phyloP scores from a whole-genome alignment of 176 grass and related monocot genomes.

The Zea luxurians region DNA sequence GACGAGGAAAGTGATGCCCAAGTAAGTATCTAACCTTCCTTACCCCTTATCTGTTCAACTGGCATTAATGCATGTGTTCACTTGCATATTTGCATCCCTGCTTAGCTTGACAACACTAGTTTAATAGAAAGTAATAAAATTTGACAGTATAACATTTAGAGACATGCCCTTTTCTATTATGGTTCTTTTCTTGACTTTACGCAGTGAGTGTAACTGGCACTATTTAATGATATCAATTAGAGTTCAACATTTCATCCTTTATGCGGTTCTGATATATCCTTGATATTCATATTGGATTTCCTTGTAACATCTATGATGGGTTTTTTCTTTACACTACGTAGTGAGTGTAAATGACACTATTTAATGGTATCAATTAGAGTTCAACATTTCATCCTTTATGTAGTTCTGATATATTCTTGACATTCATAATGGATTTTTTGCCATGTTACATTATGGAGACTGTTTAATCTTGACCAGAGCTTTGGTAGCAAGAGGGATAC shows the following conservation, averaged over 20 bases:
- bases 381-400: constrained; percentile 16
- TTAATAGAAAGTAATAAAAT: neutral
- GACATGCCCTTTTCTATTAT: neutral
- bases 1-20: constrained; percentile 63
- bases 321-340: constrained; percentile 8
- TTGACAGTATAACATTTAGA: constrained; percentile 16
- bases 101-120: neutral
- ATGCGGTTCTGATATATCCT: constrained; percentile 22
- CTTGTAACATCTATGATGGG: neutral
- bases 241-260: constrained; percentile 20
- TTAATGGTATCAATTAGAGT: constrained; percentile 22
- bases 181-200: constrained; percentile 13
- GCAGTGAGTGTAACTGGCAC: neutral
- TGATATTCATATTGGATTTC: constrained; percentile 13
- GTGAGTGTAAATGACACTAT: neutral
- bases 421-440: constrained; percentile 13
- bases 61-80: constrained; percentile 10
- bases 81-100: neutral
- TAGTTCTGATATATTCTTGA: constrained; percentile 8
- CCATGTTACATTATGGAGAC: neutral
- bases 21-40: constrained; percentile 47
- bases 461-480: constrained; percentile 57
- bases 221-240: constrained; percentile 20
- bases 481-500: constrained; percentile 64
- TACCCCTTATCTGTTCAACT: constrained; percentile 20